Conservation (phyloP, 169 alveolate species). For the Babesia bovis region DNA sequence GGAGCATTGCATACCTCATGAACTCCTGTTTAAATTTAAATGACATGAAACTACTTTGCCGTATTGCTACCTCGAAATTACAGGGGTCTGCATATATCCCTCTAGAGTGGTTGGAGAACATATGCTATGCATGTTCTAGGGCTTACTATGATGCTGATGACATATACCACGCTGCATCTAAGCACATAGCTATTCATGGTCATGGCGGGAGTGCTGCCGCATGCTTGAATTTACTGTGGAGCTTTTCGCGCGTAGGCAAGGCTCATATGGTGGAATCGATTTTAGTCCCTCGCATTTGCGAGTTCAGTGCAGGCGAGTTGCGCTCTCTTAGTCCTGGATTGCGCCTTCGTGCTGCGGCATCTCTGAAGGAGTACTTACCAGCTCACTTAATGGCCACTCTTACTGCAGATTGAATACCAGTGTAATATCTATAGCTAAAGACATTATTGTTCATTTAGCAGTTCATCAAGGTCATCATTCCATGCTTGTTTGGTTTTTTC, state of each 20-base stretch:
- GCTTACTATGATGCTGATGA: conserved; percentile 11
- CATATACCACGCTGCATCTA: conserved; percentile 28
- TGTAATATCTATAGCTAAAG: background rate
- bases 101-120: conserved; percentile 58
- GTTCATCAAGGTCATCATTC: conserved; percentile 31
- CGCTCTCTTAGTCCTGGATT: background rate
- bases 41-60: conserved; percentile 3
- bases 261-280: conserved; percentile 18
- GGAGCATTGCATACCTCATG: conserved; percentile 33
- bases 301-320: background rate
- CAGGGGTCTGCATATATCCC: conserved; percentile 8
- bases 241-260: conserved; percentile 41
- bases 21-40: conserved; percentile 10
- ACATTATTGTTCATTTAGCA: conserved; percentile 20
- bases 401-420: background rate
- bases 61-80: conserved; percentile 10
- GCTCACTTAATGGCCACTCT: background rate
- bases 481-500: conserved; percentile 19
- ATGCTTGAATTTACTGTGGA: conserved; percentile 49
- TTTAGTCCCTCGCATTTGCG: conserved; percentile 9
- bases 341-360: background rate
- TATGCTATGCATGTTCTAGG: conserved; percentile 43
- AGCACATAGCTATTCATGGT: conserved; percentile 1
- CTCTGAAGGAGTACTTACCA: background rate
- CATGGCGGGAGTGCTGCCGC: conserved; percentile 24